Percentiles rank a stretch among this genome's conserved stretches.
phyloP scores from a whole-genome alignment of 768 basidiomycete species.

The Amanita muscaria region DNA sequence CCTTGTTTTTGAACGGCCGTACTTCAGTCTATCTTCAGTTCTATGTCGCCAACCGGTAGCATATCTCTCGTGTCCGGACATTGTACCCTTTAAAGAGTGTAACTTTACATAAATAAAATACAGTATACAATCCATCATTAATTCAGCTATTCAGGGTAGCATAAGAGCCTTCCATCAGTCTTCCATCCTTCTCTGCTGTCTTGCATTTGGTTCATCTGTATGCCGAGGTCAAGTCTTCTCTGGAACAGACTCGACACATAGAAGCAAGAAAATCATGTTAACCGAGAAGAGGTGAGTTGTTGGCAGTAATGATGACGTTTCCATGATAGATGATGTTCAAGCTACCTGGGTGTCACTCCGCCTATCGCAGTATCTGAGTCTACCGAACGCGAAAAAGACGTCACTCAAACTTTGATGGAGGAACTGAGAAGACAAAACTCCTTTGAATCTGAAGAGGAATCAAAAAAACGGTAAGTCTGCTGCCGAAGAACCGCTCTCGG shows the following conservation, averaged over 20 bases:
- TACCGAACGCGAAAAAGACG: slow-evolving; percentile 70
- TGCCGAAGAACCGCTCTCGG: no score
- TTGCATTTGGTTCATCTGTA: no score
- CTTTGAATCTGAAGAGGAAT: slow-evolving; percentile 86
- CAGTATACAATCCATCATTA: no score
- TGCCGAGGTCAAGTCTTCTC: no score
- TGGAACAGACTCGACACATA: no score
- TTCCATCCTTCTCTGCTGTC: no score
- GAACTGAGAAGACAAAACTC: slow-evolving; percentile 80
- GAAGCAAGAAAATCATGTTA: no score
- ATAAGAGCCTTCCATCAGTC: no score
- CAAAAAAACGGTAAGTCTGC: slow-evolving; percentile 77
- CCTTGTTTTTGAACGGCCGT: neutral
- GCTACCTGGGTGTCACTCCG: slow-evolving; percentile 75
- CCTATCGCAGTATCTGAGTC: slow-evolving; percentile 77
- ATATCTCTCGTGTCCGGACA: slow-evolving; percentile 1
- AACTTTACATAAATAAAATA: neutral
- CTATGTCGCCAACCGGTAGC: neutral
- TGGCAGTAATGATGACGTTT: neutral
- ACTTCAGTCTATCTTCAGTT: neutral
- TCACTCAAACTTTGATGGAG: slow-evolving; percentile 79
- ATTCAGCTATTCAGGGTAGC: no score
- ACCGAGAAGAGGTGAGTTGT: slow-evolving; percentile 8
- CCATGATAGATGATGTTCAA: slow-evolving; percentile 21
- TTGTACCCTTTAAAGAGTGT: slow-evolving; percentile 5